Evolutionary conservation across 371 early-diverging fungal species (phyloP), one percentile per base, ranked within the genome.

Genomic region (Haplosporangium sp.): DNA sequence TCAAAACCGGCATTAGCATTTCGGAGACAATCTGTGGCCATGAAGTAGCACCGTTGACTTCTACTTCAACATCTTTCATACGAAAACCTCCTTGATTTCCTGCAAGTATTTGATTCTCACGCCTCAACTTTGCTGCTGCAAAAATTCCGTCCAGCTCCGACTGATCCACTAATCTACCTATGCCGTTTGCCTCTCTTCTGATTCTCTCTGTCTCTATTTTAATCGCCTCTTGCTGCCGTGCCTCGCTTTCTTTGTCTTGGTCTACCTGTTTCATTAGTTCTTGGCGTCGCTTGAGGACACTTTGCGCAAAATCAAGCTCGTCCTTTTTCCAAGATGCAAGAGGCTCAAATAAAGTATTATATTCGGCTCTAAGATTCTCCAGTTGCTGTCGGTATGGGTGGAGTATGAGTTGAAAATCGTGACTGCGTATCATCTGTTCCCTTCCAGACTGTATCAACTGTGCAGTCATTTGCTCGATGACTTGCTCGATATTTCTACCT

Each of bases 21-120:
- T 81, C 82, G 1, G 72, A 68, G 1, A 75, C 72, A 13, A 81
- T 42, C 44, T 61, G 69, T 4, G 82, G 72, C 82, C 82, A 81
- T 13, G 56, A 19, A 27, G 60, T 42, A 10, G 40, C 39, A 9
- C 19, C 42, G 38, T 47, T 39, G 20, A 70, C 70, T 0, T 48
- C 6, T 35, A 78, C 40, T 13, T 73, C 67, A 1, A 48, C 45
- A 15, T 38, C 15, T 27, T 42, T 52, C 52, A 73, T 39, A 13
- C 19, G 13, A 58, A 78, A 70, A 9, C 39, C 40, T 38, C 40
- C 19, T 59, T 11, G 5, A 15, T 39, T 15, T 7, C 10, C 59
- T 19, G n/a, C 17, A 39, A 39, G 17, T 9, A 7, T 4, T 15
- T 15, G 39, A 4, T 34, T 17, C 5, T 4, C 17, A 9, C 65